Conservation (phyloP, 768 basidiomycete genomes). For the Leccinum broughii region DNA sequence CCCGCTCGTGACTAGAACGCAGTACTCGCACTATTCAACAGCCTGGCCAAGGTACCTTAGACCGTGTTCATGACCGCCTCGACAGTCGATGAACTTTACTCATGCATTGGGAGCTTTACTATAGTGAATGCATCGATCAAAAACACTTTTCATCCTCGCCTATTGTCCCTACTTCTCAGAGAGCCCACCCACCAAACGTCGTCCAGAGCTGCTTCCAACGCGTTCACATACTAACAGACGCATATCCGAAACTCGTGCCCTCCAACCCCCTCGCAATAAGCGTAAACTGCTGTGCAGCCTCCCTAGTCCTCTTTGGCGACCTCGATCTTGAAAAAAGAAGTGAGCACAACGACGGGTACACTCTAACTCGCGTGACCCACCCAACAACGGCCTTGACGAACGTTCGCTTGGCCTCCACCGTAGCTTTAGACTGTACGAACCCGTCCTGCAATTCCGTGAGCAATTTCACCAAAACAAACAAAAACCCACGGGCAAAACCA, state of each 20-base stretch:
- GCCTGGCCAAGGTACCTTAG: not conserved
- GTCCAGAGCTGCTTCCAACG: not conserved
- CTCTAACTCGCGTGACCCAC: slow-evolving; percentile 41
- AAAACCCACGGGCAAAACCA: too few relatives aligned
- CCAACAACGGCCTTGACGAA: slow-evolving; percentile 71
- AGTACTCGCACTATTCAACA: too few relatives aligned
- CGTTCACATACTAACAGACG: slow-evolving; percentile 53
- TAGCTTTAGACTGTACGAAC: slow-evolving; percentile 74
- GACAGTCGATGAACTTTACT: too few relatives aligned
- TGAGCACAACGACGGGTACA: not conserved
- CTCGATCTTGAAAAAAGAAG: slow-evolving; percentile 46
- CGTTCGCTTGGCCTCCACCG: slow-evolving; percentile 70
- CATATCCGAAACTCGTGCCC: slow-evolving; percentile 84
- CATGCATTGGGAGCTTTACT: not conserved
- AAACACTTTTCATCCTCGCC: not conserved
- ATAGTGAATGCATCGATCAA: not conserved
- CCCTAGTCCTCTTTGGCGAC: slow-evolving; percentile 70
- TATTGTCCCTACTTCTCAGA: too few relatives aligned
- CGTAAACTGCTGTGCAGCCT: slow-evolving; percentile 86
- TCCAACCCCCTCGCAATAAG: slow-evolving; percentile 82
- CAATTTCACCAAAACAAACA: too few relatives aligned
- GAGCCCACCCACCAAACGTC: not conserved
- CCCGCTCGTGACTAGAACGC: too few relatives aligned
- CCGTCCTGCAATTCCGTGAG: slow-evolving; percentile 49
- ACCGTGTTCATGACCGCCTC: too few relatives aligned